Evolutionary conservation across 495 filamentous ascomycete species (phyloP).

Genomic region (Talaromyces liani): DNA sequence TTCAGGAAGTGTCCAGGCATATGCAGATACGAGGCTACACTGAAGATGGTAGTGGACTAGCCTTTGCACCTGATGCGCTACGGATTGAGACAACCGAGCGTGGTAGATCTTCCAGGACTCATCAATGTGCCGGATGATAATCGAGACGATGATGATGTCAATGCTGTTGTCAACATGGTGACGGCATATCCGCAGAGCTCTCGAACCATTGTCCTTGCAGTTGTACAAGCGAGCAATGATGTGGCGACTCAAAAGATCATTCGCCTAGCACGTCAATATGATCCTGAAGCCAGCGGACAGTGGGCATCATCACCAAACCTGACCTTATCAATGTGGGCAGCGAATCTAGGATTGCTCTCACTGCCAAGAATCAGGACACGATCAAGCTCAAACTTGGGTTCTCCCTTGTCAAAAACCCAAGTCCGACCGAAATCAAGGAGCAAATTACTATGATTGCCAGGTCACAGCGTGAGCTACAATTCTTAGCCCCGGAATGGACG

Average conservation of each 20-base stretch:
- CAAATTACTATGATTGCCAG: too few relatives aligned
- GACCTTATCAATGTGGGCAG: conserved; percentile 34
- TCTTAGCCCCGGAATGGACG: conserved; percentile 25
- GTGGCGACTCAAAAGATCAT: conserved; percentile 42
- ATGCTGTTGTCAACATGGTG: conserved; percentile 36
- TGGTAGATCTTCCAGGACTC: conserved; percentile 50
- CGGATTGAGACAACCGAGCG: conserved; percentile 46
- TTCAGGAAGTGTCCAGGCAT: conserved; percentile 40
- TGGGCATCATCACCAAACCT: conserved; percentile 48
- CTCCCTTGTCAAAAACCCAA: conserved; percentile 42
- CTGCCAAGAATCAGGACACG: conserved; percentile 36
- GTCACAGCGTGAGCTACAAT: conserved; percentile 16
- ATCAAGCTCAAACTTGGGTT: conserved; percentile 39
- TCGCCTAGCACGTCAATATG: conserved; percentile 33
- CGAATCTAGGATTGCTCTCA: conserved; percentile 29
- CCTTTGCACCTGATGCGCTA: conserved; percentile 42
- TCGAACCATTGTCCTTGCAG: conserved; percentile 45
- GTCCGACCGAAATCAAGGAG: conserved; percentile 25
- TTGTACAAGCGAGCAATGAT: conserved; percentile 45
- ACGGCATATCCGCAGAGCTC: conserved; percentile 43
- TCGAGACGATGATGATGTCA: conserved; percentile 36
- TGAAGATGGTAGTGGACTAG: conserved; percentile 12
- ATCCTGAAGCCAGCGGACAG: conserved; percentile 34
- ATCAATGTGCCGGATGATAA: conserved; percentile 41
- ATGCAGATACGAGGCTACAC: conserved; percentile 41